Percentiles rank a stretch among this genome's conserved stretches.
Evolutionary conservation across 495 filamentous ascomycete species (phyloP).

Genomic region (Mytilinidion resinicola): DNA sequence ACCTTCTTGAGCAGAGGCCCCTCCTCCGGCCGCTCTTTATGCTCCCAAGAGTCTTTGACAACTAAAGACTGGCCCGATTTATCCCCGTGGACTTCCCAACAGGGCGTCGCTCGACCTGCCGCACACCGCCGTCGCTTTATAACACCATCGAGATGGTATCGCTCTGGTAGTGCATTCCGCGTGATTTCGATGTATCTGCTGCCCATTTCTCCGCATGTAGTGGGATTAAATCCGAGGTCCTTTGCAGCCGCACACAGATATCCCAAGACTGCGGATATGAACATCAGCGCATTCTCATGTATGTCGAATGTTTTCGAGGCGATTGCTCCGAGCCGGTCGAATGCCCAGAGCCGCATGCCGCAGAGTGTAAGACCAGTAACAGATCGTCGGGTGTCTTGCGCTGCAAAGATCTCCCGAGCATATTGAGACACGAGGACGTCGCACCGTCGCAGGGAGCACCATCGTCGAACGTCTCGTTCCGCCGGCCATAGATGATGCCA

Average conservation of each 20-base stretch:
- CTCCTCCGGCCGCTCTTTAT: too few species aligned
- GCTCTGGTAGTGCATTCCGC: not conserved
- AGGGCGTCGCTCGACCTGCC: conserved; percentile 18
- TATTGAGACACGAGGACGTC: conserved; percentile 15
- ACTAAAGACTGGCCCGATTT: conserved; percentile 8
- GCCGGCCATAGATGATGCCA: too few species aligned
- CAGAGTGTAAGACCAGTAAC: too few species aligned
- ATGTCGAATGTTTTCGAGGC: too few species aligned
- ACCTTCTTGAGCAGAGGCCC: too few species aligned
- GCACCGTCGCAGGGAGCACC: conserved; percentile 8
- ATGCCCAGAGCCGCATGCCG: too few species aligned
- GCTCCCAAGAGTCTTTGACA: conserved; percentile 25
- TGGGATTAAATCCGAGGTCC: not conserved
- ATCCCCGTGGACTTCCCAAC: conserved; percentile 12
- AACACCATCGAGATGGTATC: not conserved
- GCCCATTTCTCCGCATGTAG: not conserved
- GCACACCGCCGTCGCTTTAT: not conserved
- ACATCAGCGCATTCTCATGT: too few species aligned
- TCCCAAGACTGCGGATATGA: not conserved
- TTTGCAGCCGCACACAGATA: not conserved
- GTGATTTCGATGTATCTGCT: too few species aligned
- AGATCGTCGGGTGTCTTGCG: too few species aligned
- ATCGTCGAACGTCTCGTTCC: not conserved
- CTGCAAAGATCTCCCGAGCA: too few species aligned
- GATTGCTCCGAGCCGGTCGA: too few species aligned